phyloP scores from a whole-genome alignment of 225 moss, liverwort and hornwort species.

The Ulota crispa region DNA sequence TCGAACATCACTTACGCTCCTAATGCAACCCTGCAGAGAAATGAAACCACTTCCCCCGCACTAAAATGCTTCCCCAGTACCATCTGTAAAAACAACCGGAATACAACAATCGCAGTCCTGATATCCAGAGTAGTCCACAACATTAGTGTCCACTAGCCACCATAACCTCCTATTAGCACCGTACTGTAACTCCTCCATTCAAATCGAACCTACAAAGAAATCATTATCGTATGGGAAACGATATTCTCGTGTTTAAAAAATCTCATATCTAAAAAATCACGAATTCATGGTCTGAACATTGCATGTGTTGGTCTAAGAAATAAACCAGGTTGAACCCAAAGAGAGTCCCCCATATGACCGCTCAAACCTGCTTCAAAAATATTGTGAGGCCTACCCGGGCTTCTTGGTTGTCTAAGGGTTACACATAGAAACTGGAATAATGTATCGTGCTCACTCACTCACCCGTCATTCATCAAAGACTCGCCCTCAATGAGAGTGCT shows the following conservation, averaged over 20 bases:
- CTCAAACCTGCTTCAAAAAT: neutral
- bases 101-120: constrained; percentile 95
- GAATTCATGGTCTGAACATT: neutral
- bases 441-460: neutral
- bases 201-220: neutral
- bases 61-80: constrained; percentile 58
- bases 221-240: neutral
- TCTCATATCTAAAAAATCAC: neutral
- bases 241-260: neutral
- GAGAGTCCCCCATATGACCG: neutral
- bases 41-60: constrained; percentile 62
- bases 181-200: neutral
- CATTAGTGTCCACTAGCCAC: constrained; percentile 7
- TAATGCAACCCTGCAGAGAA: constrained; percentile 75
- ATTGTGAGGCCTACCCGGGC: neutral
- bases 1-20: constrained; percentile 75
- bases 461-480: constrained; percentile 99
- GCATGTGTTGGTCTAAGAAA: neutral
- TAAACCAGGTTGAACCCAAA: neutral
- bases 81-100: constrained; percentile 78
- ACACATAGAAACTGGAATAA: neutral
- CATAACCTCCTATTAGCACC: neutral
- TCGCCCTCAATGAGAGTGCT: constrained; percentile 97
- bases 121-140: constrained; percentile 15
- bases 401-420: neutral